A percentile compares a stretch with the other conserved stretches of the same genome.
phyloP scores from a whole-genome alignment of 176 grass and related monocot genomes.

The Oryza punctata region DNA sequence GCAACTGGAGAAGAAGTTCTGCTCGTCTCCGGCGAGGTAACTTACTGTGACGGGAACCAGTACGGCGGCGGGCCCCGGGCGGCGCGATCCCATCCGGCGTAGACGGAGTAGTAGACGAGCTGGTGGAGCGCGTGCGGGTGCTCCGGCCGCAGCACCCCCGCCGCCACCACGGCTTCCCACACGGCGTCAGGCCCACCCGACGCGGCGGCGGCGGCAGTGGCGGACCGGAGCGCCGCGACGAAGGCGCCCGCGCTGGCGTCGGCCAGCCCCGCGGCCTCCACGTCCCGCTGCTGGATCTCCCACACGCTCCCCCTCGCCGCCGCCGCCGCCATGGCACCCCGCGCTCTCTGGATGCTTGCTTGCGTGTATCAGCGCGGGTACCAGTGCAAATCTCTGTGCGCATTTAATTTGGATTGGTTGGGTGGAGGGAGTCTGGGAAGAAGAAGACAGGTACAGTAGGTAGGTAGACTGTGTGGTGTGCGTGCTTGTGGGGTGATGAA shows the following conservation, averaged over 20 bases:
- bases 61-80: constrained; percentile 77
- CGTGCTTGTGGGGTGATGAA: too few relatives aligned
- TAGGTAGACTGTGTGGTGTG: too few relatives aligned
- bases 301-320: constrained; percentile 55
- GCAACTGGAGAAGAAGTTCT: background rate
- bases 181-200: constrained; percentile 34
- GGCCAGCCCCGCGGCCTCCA: constrained; percentile 51
- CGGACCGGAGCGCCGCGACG: constrained; percentile 46
- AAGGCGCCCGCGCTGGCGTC: constrained; percentile 41
- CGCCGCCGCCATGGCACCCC: constrained; percentile 20
- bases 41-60: constrained; percentile 88
- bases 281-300: constrained; percentile 64
- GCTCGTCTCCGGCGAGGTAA: background rate
- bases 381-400: background rate
- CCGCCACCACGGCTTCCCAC: constrained; percentile 49
- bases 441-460: too few relatives aligned
- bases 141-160: constrained; percentile 66
- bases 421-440: too few relatives aligned
- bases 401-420: background rate
- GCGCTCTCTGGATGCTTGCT: background rate
- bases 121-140: constrained; percentile 91
- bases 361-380: too few relatives aligned
- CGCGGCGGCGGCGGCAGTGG: background rate
- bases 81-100: constrained; percentile 65
- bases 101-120: constrained; percentile 90